phyloP scores from a whole-genome alignment of 2,329 filamentous ascomycete species.

The Thelonectria blattea region DNA sequence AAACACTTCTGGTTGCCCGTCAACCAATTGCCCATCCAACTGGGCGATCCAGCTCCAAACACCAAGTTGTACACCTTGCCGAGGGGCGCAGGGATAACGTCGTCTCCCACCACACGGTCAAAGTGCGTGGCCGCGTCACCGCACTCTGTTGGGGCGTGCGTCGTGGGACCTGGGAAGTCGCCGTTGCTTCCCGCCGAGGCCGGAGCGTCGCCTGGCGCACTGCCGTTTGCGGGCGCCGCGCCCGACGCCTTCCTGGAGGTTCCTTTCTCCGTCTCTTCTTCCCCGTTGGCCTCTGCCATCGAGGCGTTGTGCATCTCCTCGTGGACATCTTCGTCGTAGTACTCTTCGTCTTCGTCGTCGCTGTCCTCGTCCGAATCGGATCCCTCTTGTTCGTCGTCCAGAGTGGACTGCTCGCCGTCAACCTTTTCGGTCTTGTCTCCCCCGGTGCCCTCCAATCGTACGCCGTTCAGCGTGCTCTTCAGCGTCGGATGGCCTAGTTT shows the following conservation, averaged over 20 bases:
- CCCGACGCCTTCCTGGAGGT: conserved; percentile 77
- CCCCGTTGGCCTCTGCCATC: conserved; percentile 50
- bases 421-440: conserved; percentile 92
- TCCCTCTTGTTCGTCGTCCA: conserved; percentile 54
- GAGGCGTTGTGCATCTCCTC: conserved; percentile 81
- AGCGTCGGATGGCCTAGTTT: conserved; percentile 93
- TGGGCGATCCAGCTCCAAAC: conserved; percentile 80
- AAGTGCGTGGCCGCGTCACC: conserved; percentile 80
- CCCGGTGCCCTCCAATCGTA: conserved; percentile 78
- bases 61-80: conserved; percentile 90
- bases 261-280: conserved; percentile 66
- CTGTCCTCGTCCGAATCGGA: conserved; percentile 66
- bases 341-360: conserved; percentile 68
- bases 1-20: conserved; percentile 85
- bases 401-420: conserved; percentile 53
- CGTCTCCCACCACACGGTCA: conserved; percentile 84
- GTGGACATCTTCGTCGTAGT: conserved; percentile 74
- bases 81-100: conserved; percentile 82
- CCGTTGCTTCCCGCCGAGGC: conserved; percentile 49
- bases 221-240: conserved; percentile 50
- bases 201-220: conserved; percentile 54
- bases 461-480: conserved; percentile 89
- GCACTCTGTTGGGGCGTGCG: conserved; percentile 85
- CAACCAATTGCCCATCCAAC: conserved; percentile 88
- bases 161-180: conserved; percentile 85